A percentile compares a stretch with the other conserved stretches of the same genome.
These are phyloP conservation scores for Curvularia sp. DNA, from an alignment of 2,329 filamentous ascomycete genomes.

Conservation along the genomic window DNA sequence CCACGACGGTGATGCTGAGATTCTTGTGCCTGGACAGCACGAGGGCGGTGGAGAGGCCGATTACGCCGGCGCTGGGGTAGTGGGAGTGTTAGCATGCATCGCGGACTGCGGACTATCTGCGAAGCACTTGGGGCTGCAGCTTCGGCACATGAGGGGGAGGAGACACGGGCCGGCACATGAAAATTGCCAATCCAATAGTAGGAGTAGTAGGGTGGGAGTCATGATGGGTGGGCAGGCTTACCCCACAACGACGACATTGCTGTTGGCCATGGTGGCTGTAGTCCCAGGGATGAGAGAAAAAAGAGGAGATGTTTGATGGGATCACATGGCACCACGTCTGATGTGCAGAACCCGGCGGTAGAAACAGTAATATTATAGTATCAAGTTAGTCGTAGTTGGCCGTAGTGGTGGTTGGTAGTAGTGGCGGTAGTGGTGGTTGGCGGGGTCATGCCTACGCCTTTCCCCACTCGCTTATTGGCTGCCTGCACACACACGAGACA, in stretches of 20 bases:
- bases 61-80: slow-evolving; percentile 65
- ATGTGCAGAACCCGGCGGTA: background rate
- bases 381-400: too few species aligned
- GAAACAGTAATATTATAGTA: too few species aligned
- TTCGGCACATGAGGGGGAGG: background rate
- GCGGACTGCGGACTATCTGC: background rate
- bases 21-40: slow-evolving; percentile 64
- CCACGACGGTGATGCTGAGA: slow-evolving; percentile 72
- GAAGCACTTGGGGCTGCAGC: background rate
- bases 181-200: background rate
- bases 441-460: slow-evolving; percentile 22
- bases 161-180: background rate
- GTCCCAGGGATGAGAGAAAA: slow-evolving; percentile 1
- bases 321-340: background rate
- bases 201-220: background rate
- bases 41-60: slow-evolving; percentile 70
- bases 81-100: slow-evolving; percentile 14
- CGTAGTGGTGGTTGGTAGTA: background rate
- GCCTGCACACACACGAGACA: slow-evolving; percentile 27
- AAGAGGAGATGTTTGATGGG: slow-evolving; percentile 13
- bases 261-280: slow-evolving; percentile 18
- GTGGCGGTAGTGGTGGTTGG: slow-evolving; percentile 4
- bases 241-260: slow-evolving; percentile 59
- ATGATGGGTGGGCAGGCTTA: slow-evolving; percentile 35
- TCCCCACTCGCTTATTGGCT: slow-evolving; percentile 28